Base-by-base conservation (phyloP, 805 yeast species). In the Saccharomycopsis sp. region DNA sequence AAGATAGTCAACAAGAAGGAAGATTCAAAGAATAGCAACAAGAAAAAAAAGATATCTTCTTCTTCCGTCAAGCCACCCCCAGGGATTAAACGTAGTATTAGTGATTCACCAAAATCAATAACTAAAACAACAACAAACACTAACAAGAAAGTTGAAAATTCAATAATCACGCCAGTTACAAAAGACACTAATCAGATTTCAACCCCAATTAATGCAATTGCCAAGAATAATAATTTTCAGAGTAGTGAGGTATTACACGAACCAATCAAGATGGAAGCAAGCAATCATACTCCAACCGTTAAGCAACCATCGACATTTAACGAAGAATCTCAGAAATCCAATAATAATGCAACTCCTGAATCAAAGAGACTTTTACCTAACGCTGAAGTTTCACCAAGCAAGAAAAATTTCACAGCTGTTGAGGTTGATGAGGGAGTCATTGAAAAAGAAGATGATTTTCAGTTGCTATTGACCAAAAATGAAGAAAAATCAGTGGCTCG, bases 231-330 rank as follows among this genome's bases (percentile, higher is more conserved):
- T 5, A 9, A 31, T 9, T 31, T 9, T 20, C 35, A 31, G 35
- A 6, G 8, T 7, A 31, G 20, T 31, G 35, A 31, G 35, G 35
- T 20, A 6, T 8, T 20, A 13, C 22, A 41, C 22, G 45, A 42
- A 17, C 45, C 45, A 8, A 42, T 42, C 17, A 42, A 42, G 13
- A 38, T 42, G 45, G 45, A 42, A 2, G 13, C 34, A 4, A 16
- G 22, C 19, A 20, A 8, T 43, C 22, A 17, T 24, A 22, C n/a
- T 23, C 44, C 44, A 1, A 7, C 19, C n/a, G 14, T 35, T 8
- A 16, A 32, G n/a, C 36, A 8, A n/a, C 23, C 22, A 11, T 16
- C 17, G 27, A 36, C 27, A 16, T 20, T 19, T 7, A 7, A 5
- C 8, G 23, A 22, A 17, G 7, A 22, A 16, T 19, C 19, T 6